phyloP scores from a whole-genome alignment of 1,284 basidiomycete species.

The Malassezia yamatoensis region DNA sequence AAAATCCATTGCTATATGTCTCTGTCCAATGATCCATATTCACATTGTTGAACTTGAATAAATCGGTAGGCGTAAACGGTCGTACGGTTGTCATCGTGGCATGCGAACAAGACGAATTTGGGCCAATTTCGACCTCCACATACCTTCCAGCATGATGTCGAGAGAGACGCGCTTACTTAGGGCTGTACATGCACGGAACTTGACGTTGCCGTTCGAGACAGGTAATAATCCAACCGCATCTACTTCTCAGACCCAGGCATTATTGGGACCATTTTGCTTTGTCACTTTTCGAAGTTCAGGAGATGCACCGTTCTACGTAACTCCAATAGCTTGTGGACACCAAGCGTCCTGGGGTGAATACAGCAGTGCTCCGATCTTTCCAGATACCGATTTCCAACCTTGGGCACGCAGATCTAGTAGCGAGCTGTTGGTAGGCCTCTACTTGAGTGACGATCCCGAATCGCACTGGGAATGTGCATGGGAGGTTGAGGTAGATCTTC shows the following conservation, averaged over 20 bases:
- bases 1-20: slow-evolving; percentile 77
- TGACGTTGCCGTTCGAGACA: not conserved
- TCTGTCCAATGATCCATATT: slow-evolving; percentile 90
- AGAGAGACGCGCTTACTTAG: slow-evolving; percentile 2
- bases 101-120: not conserved
- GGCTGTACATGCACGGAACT: slow-evolving; percentile 5
- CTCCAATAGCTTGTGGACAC: not conserved
- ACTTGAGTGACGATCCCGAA: not conserved
- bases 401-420: not conserved
- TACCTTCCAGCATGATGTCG: not conserved
- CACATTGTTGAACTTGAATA: slow-evolving; percentile 86
- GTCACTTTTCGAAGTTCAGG: slow-evolving; percentile 2
- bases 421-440: not conserved
- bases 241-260: not conserved
- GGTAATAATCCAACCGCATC: not conserved
- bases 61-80: slow-evolving; percentile 70
- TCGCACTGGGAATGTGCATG: slow-evolving; percentile 7
- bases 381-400: not conserved
- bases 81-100: slow-evolving; percentile 67
- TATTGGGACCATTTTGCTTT: not conserved
- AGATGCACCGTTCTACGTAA: slow-evolving; percentile 13
- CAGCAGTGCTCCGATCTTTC: not conserved
- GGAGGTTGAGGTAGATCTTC: slow-evolving; percentile 8
- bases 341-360: slow-evolving; percentile 13
- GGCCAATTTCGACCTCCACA: not conserved